phyloP scores from a whole-genome alignment of 495 filamentous ascomycete genomes.

The Beverwykella pulmonaria region DNA sequence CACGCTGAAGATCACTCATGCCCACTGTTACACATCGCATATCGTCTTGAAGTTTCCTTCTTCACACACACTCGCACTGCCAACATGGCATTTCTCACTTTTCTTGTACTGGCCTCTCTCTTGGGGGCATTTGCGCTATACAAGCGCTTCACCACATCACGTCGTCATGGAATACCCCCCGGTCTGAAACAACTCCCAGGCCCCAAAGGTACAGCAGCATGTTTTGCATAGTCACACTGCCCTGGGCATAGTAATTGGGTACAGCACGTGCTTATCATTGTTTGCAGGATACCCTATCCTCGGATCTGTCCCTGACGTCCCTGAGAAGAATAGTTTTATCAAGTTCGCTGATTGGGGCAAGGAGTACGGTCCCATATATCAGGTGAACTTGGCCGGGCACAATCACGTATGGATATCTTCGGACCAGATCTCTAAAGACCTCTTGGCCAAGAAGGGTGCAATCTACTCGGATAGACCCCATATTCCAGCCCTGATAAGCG shows the following conservation, averaged over 20 bases:
- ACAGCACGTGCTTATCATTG: conserved; percentile 4
- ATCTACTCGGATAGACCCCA: conserved; percentile 66
- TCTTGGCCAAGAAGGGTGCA: conserved; percentile 60
- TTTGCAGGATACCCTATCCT: conserved; percentile 51
- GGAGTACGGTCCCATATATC: conserved; percentile 65
- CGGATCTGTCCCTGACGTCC: conserved; percentile 63
- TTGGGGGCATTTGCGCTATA: conserved; percentile 21
- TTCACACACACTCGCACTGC: not conserved
- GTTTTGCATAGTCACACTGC: conserved; percentile 3
- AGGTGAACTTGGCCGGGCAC: conserved; percentile 59
- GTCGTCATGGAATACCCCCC: conserved; percentile 28
- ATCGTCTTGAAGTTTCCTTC: not conserved
- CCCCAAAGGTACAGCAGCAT: conserved; percentile 40
- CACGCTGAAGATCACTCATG: not conserved
- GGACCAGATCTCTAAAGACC: conserved; percentile 59
- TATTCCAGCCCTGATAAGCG: conserved; percentile 48
- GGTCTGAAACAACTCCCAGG: conserved; percentile 44
- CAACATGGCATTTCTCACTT: conserved; percentile 35
- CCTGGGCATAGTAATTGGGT: not conserved
- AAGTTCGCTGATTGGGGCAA: conserved; percentile 66
- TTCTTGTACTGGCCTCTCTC: conserved; percentile 19
- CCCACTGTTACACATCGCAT: not conserved
- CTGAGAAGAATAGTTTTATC: conserved; percentile 53
- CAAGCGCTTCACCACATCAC: conserved; percentile 27
- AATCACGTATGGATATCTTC: conserved; percentile 63